Evolutionary conservation across 352 stramenopile species (phyloP), one percentile per base, ranked within the genome.

Genomic region (Phytophthora crassamura): DNA sequence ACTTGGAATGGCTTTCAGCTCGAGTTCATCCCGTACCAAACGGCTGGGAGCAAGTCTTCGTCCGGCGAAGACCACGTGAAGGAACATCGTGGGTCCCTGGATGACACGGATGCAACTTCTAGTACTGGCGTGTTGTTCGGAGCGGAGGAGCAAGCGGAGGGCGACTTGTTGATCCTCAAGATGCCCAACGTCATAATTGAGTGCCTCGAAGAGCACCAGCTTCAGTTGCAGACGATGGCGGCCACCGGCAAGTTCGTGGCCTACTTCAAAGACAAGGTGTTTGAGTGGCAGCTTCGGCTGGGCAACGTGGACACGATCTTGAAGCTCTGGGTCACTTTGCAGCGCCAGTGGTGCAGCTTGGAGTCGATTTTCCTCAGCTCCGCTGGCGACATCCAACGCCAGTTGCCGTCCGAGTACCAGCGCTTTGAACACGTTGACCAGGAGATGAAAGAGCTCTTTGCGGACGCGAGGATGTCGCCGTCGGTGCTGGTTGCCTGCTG

Each of bases 211-310:
- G 90, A 97, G 39, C 94, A 99, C 56, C 95, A 98, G 64, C 86
- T 99, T 45, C 90, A 98, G 54, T 73, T 99, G 3, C 96, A 99
- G 67, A 97, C 90, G 8, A 99, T 98, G 85, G 93, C 93, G n/a
- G 89, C 89, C n/a, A 97, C 97, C 71, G 94, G 93, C 20, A 98
- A 98, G 62, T 98, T 98, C 60, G 96, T 98, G 41, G 89, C 95
- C 15, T 98, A 98, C 53, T 98, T 99, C 60, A 92, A 96, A 33
- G 91, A 98, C 52, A 91, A 95, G n/a, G 95, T 99, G 15, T 92
- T 97, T 14, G 82, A 98, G 41, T 99, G 96, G 96, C 96, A 98
- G 58, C 77, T 87, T 33, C 83, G 79, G 16, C 78, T 99, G 28
- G 87, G 92, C 18, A 98, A 93, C 43, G 92, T 98, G 1, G 94